Percentiles rank a stretch among this genome's conserved stretches.
Evolutionary conservation across 805 yeast species (phyloP).

Genomic region (Candida corydali): DNA sequence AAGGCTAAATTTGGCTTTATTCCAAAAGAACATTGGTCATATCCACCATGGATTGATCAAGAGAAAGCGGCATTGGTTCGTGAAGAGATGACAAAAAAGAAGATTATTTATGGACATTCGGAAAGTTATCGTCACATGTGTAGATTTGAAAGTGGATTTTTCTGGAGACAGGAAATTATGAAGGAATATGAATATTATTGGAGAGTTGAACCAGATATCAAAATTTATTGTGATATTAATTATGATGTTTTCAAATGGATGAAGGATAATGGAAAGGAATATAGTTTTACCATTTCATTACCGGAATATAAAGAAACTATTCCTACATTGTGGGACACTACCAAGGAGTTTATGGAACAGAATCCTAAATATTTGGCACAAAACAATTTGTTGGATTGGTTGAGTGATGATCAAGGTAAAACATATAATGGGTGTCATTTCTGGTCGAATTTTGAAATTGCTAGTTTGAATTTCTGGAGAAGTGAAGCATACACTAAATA

Average conservation of each 20-base stretch:
- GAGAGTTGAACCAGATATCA: slow-evolving; percentile 87
- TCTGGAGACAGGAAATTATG: slow-evolving; percentile 71
- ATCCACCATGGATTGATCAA: slow-evolving; percentile 75
- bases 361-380: slow-evolving; percentile 59
- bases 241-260: slow-evolving; percentile 82
- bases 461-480: slow-evolving; percentile 68
- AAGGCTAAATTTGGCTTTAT: slow-evolving; percentile 69
- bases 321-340: slow-evolving; percentile 75
- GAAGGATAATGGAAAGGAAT: slow-evolving; percentile 69
- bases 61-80: slow-evolving; percentile 64
- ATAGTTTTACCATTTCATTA: slow-evolving; percentile 80
- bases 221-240: slow-evolving; percentile 74
- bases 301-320: slow-evolving; percentile 82
- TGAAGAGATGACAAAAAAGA: slow-evolving; percentile 47
- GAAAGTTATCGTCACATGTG: slow-evolving; percentile 88
- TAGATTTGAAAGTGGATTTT: slow-evolving; percentile 84
- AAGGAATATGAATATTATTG: slow-evolving; percentile 81
- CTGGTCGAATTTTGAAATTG: slow-evolving; percentile 88
- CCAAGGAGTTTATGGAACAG: slow-evolving; percentile 57
- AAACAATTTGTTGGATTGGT: slow-evolving; percentile 63
- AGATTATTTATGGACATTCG: slow-evolving; percentile 72
- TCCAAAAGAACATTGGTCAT: slow-evolving; percentile 81
- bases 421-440: slow-evolving; percentile 79
- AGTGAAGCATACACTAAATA: slow-evolving; percentile 63
- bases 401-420: slow-evolving; percentile 72